Evolutionary conservation across 805 yeast genomes (phyloP).

Genomic region (Wickerhamiella cacticola): DNA sequence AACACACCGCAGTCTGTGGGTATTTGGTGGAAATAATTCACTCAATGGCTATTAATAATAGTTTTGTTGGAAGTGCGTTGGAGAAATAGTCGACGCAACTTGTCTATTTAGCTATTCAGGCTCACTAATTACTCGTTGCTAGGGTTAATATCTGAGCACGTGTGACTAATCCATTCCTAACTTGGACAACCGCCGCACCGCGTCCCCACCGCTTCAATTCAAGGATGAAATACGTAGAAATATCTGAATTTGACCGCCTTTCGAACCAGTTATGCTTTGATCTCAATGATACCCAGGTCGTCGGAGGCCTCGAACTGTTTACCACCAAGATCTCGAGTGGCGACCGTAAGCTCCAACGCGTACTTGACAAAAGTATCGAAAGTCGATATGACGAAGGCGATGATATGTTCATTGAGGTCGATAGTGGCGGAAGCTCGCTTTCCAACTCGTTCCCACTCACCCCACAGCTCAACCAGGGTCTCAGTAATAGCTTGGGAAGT

Average conservation of each 20-base stretch:
- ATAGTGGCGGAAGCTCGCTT: constrained; percentile 4
- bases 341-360: constrained; percentile 78
- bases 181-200: constrained; percentile 1
- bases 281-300: constrained; percentile 59
- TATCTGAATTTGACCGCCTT: constrained; percentile 80
- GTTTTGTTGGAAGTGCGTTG: no score
- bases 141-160: background rate
- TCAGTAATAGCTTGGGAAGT: constrained; percentile 5
- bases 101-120: background rate
- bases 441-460: constrained; percentile 17
- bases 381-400: constrained; percentile 24
- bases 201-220: background rate
- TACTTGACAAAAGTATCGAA: constrained; percentile 71
- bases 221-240: constrained; percentile 65
- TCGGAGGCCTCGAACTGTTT: constrained; percentile 85
- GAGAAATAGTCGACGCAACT: no score
- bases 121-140: background rate
- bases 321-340: constrained; percentile 89
- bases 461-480: constrained; percentile 17
- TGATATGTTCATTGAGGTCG: constrained; percentile 9
- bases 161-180: constrained; percentile 3
- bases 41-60: no score
- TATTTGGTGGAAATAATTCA: background rate
- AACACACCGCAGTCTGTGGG: background rate
- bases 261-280: constrained; percentile 76